Evolutionary conservation across 306 rosid species (phyloP).

Genomic region (Cucumis cinereus): DNA sequence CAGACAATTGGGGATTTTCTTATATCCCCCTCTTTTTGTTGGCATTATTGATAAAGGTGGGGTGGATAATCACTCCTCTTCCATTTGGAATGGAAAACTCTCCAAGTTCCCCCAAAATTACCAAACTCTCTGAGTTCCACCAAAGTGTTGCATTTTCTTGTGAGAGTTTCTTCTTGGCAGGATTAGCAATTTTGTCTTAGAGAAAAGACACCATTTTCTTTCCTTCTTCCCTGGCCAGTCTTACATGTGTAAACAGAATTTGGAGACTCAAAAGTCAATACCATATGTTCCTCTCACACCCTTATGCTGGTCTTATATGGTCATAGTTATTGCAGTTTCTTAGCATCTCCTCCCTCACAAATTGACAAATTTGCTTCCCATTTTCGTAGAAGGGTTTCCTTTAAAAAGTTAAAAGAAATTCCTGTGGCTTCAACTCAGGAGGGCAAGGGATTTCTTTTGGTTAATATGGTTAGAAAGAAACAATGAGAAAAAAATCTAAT

Average conservation of each 20-base stretch:
- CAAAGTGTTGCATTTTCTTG: not conserved
- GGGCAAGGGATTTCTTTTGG: not conserved
- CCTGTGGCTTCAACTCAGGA: not conserved
- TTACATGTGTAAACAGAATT: not conserved
- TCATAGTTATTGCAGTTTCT: not conserved
- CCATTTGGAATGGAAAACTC: not conserved
- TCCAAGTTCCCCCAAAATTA: not conserved
- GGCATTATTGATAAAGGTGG: not conserved
- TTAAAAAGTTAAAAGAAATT: not conserved
- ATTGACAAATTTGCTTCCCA: not conserved
- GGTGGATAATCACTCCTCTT: not conserved
- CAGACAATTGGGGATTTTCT: not conserved
- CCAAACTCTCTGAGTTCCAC: not conserved
- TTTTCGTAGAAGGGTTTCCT: not conserved
- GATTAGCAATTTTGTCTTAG: not conserved
- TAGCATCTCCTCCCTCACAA: not conserved
- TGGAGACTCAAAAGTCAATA: not conserved
- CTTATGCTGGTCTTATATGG: not conserved
- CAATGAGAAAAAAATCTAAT: not conserved
- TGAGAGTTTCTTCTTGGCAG: not conserved
- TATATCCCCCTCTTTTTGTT: not conserved
- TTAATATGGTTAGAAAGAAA: not conserved
- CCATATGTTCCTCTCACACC: not conserved
- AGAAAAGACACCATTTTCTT: not conserved
- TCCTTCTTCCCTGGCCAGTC: not conserved